Percentiles rank a stretch among this genome's conserved stretches.
Conservation (phyloP, 139 green algal genomes). For the Astrephomene gubernaculifera region DNA sequence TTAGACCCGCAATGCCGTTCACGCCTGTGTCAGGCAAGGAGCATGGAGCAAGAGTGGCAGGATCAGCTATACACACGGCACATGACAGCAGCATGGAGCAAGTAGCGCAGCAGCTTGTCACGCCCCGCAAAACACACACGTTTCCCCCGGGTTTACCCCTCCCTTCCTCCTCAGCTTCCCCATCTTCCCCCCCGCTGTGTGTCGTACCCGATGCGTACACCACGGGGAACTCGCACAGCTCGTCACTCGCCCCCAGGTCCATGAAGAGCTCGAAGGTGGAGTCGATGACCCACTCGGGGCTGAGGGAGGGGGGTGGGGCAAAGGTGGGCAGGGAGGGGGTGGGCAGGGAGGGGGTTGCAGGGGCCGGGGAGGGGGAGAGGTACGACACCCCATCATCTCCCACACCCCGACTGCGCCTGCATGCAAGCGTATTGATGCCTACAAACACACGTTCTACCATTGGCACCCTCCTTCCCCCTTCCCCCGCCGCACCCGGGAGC, state of each 20-base stretch:
- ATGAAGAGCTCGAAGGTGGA: constrained; percentile 97
- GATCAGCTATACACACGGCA: background rate
- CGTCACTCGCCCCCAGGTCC: constrained; percentile 94
- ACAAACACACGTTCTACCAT: too few relatives aligned
- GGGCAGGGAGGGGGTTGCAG: too few relatives aligned
- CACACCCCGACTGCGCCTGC: background rate
- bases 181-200: background rate
- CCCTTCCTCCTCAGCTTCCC: background rate
- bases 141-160: too few relatives aligned
- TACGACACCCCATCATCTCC: too few relatives aligned
- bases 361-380: too few relatives aligned
- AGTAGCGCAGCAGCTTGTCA: background rate
- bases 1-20: constrained; percentile 88
- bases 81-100: background rate
- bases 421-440: background rate
- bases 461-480: too few relatives aligned
- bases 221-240: constrained; percentile 95
- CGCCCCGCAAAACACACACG: too few relatives aligned
- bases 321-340: background rate
- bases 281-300: constrained; percentile 91
- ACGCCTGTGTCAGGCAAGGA: constrained; percentile 46
- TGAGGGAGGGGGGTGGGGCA: constrained; percentile 1
- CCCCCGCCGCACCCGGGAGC: too few relatives aligned
- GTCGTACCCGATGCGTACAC: constrained; percentile 91
- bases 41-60: background rate